Conservation (phyloP, 2,329 filamentous ascomycete genomes). For the Ceratocystis ficicola region DNA sequence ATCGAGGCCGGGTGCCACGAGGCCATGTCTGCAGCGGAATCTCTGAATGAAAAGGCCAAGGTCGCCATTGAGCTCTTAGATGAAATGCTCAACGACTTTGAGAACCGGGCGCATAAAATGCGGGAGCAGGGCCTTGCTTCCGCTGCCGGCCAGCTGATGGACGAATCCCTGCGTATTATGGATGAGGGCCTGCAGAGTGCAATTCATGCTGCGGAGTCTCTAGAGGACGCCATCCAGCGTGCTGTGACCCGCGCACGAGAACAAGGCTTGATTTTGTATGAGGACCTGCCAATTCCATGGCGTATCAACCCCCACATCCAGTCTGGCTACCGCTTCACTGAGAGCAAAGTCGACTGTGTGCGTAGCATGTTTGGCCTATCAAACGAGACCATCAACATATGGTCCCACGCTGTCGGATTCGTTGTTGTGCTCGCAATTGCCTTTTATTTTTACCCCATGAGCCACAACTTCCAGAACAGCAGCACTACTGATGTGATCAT, state of each 20-base stretch:
- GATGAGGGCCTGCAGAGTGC: constrained; percentile 74
- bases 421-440: constrained; percentile 76
- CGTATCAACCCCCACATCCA: constrained; percentile 88
- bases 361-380: constrained; percentile 71
- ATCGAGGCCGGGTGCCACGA: constrained; percentile 80
- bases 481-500: constrained; percentile 83
- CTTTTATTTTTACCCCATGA: constrained; percentile 90
- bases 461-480: constrained; percentile 72
- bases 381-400: constrained; percentile 96
- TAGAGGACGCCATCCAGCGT: constrained; percentile 73
- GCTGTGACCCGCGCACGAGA: constrained; percentile 66
- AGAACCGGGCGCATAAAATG: constrained; percentile 67
- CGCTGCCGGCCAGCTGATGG: constrained; percentile 59
- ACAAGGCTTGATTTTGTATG: constrained; percentile 72
- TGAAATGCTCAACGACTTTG: constrained; percentile 71
- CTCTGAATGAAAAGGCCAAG: constrained; percentile 80
- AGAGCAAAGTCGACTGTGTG: constrained; percentile 81
- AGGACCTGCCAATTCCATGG: constrained; percentile 86
- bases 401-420: constrained; percentile 87
- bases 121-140: constrained; percentile 61
- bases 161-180: constrained; percentile 65
- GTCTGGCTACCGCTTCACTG: constrained; percentile 83
- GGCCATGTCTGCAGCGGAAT: constrained; percentile 70
- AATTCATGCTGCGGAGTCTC: constrained; percentile 64
- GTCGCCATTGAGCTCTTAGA: constrained; percentile 81